Percentiles rank a stretch among this genome's conserved stretches.
These are phyloP conservation scores for Leishmania gerbilli DNA, from an alignment of 208 protist species.

Conservation along the genomic window DNA sequence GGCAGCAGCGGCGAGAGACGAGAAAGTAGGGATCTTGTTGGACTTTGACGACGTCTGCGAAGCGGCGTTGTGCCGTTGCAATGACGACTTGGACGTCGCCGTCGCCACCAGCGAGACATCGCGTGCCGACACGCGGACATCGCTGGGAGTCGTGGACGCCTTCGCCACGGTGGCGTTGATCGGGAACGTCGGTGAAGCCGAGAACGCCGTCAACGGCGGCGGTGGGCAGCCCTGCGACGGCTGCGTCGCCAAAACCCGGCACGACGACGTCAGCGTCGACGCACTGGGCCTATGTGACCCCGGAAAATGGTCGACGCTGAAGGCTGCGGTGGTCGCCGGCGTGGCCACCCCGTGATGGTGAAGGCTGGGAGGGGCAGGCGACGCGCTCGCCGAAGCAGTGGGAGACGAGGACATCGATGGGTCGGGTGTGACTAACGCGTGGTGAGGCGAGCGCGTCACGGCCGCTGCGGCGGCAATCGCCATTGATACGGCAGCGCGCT, in stretches of 20 bases:
- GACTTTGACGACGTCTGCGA: not conserved
- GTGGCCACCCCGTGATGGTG: not conserved
- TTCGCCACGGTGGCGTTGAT: not conserved
- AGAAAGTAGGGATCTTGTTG: not conserved
- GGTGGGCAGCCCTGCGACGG: not conserved
- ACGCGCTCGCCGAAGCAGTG: not conserved
- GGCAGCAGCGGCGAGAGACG: not conserved
- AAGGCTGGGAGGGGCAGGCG: not conserved
- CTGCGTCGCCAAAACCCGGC: not conserved
- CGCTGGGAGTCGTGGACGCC: not conserved
- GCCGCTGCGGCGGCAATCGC: not conserved
- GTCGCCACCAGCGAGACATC: not conserved
- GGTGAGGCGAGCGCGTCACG: not conserved
- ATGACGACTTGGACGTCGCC: constrained; percentile 2
- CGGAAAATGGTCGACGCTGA: not conserved
- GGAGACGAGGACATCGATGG: not conserved
- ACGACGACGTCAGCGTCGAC: not conserved
- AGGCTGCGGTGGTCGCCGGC: not conserved
- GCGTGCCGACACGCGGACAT: not conserved
- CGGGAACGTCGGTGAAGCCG: not conserved
- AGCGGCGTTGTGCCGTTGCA: not conserved
- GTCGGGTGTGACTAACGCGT: not conserved
- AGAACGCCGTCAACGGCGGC: constrained; percentile 17
- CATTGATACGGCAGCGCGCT: not conserved
- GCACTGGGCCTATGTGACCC: not conserved